phyloP scores from a whole-genome alignment of 2,329 filamentous ascomycete species.

The Colletotrichum godetiae region DNA sequence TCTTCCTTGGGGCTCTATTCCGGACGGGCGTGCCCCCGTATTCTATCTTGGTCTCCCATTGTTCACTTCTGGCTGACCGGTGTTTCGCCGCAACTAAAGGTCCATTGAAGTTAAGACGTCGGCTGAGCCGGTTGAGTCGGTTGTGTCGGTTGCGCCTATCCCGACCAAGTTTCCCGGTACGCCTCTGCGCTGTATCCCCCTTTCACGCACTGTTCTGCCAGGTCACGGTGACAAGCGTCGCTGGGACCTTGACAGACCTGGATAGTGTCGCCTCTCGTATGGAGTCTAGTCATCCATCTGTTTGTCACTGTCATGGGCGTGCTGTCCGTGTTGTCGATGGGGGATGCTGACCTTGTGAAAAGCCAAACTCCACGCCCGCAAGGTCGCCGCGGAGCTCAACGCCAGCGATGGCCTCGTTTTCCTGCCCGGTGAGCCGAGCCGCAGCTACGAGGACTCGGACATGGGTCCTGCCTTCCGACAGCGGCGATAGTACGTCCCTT shows the following conservation, averaged over 20 bases:
- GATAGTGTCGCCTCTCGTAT: no score
- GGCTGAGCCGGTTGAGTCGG: conserved; percentile 16
- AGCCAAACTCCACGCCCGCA: conserved; percentile 69
- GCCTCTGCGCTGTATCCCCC: not conserved
- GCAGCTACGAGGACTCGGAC: conserved; percentile 69
- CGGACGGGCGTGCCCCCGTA: not conserved
- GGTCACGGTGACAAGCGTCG: not conserved
- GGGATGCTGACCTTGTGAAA: not conserved
- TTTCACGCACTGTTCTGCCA: not conserved
- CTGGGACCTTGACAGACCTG: not conserved
- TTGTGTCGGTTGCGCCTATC: conserved; percentile 21
- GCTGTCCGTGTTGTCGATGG: not conserved
- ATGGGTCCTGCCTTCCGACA: conserved; percentile 67
- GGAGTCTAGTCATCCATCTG: no score
- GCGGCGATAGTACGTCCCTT: conserved; percentile 65
- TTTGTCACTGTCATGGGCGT: not conserved
- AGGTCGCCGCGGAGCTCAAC: conserved; percentile 63
- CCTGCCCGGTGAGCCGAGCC: conserved; percentile 63
- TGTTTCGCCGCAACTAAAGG: conserved; percentile 32
- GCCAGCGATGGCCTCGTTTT: conserved; percentile 64
- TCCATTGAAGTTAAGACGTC: conserved; percentile 52
- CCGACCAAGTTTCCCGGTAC: conserved; percentile 52
- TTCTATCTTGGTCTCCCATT: not conserved
- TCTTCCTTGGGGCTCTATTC: not conserved
- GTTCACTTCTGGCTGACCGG: conserved; percentile 30